phyloP scores from a whole-genome alignment of 805 yeast species.

The Candida peoriensis region DNA sequence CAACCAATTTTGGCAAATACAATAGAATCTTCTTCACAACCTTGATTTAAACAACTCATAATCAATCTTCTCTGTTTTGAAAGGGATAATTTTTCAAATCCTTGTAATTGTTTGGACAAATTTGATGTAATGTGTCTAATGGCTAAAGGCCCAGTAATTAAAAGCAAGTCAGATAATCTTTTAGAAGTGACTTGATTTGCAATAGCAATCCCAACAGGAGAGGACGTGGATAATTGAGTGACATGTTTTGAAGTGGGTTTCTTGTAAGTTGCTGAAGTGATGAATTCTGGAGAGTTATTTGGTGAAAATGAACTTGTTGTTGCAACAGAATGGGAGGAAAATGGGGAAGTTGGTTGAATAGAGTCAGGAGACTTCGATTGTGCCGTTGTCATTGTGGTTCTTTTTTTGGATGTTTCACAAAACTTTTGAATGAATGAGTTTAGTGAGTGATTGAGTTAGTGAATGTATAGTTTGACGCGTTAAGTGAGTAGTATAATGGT shows the following conservation, averaged over 20 bases:
- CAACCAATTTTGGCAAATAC: conserved; percentile 92
- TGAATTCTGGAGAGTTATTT: conserved; percentile 21
- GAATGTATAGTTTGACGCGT: no score
- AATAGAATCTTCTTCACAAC: conserved; percentile 47
- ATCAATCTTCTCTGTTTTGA: conserved; percentile 88
- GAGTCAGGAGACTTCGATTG: conserved; percentile 19
- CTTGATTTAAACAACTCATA: conserved; percentile 81
- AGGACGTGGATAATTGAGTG: conserved; percentile 58
- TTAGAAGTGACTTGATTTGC: conserved; percentile 82
- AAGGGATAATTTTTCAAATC: conserved; percentile 73
- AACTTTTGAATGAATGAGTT: no score
- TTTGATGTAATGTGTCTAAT: conserved; percentile 85
- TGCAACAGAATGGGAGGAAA: conserved; percentile 17
- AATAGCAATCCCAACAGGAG: conserved; percentile 84
- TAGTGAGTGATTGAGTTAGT: no score
- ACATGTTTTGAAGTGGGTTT: conserved; percentile 24
- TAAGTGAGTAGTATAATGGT: no score
- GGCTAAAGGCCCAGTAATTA: conserved; percentile 80
- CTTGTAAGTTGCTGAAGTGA: conserved; percentile 23
- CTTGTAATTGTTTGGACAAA: conserved; percentile 65
- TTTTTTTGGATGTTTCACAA: no score
- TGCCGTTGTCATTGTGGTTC: conserved; percentile 8
- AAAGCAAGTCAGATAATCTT: conserved; percentile 62
- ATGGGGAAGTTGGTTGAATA: conserved; percentile 23
- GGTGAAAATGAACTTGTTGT: conserved; percentile 12